Evolutionary conservation across 2,329 filamentous ascomycete species (phyloP), one percentile per base, ranked within the genome.

Genomic region (Nakataea oryzae): DNA sequence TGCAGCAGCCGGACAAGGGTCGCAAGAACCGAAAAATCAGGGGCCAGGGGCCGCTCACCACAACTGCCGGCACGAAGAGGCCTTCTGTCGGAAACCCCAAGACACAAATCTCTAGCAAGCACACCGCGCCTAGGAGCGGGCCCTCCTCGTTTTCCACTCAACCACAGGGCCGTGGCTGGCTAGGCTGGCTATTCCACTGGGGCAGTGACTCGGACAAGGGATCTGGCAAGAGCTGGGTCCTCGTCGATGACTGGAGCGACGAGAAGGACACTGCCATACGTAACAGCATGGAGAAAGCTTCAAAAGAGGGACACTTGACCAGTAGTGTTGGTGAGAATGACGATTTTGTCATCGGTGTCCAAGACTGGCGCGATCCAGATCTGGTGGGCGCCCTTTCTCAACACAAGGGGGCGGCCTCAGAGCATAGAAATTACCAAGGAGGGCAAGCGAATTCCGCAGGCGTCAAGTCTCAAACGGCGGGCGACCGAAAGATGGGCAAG

Each of bases 361-460:
- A 95, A 66, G 90, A 95, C 70, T 93, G 90, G 90, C 83, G 90
- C 66, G 90, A 95, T 71, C 88, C 89, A 7, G 89, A 91, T 70
- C 76, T 91, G 24, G 78, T 91, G 27, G 79, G 79, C 2, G 71
- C 68, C 30, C 62, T 64, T 26, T 30, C 54, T 70, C 70, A 54
- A n/a, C 41, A 21, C 61, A 62, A 6, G 56, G 60, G 17, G 56
- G 7, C 41, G 8, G 24, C 9, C 24, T 9, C 21, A 8, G 41
- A 8, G 21, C 41, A 50, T n/a, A 13, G 21, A 4, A 47, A 47
- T 7, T 14, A 47, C 8, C 34, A 47, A 47, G 34, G 14, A 21
- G 34, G 34, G 21, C 34, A 41, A 41, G 61, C 54, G 27, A 61
- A 9, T 54, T 57, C 64, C 17, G 28, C 62, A 14, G 68, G 85